Evolutionary conservation across 2,329 filamentous ascomycete species (phyloP).

Genomic region (Gaeumannomyces sp.): DNA sequence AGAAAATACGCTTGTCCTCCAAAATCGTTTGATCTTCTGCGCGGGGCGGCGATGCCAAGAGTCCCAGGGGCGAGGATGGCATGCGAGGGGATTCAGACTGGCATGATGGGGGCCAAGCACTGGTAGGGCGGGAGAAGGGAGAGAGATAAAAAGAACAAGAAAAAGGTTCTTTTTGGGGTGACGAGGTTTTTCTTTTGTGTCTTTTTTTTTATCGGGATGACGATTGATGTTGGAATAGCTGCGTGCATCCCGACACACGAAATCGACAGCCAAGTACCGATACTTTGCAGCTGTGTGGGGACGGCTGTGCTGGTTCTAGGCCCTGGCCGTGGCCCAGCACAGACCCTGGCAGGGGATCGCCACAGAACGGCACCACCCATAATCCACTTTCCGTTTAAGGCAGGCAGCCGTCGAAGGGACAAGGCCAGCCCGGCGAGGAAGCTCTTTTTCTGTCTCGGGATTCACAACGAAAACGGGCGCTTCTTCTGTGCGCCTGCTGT

Average conservation of each 20-base stretch:
- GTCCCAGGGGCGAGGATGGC: too few relatives aligned
- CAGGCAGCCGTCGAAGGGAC: background rate
- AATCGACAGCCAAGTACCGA: background rate
- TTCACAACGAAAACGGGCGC: too few relatives aligned
- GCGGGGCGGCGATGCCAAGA: background rate
- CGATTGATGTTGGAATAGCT: background rate
- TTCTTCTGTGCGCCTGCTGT: too few relatives aligned
- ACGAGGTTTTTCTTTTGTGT: too few relatives aligned
- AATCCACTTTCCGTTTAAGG: background rate
- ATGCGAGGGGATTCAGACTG: too few relatives aligned
- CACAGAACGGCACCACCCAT: background rate
- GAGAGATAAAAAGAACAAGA: background rate
- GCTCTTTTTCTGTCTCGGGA: too few relatives aligned
- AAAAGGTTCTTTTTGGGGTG: background rate
- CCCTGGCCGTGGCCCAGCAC: background rate
- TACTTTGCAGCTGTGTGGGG: background rate
- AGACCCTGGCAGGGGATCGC: background rate
- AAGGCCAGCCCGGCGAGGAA: too few relatives aligned
- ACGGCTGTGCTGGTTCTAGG: too few relatives aligned
- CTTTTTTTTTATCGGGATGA: too few relatives aligned
- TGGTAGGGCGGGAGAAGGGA: background rate
- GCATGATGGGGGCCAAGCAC: too few relatives aligned
- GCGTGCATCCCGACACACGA: too few relatives aligned
- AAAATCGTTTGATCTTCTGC: background rate
- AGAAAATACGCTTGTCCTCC: background rate